phyloP scores from a whole-genome alignment of 2,329 filamentous ascomycete species.

The Fusarium brachygibbosum region DNA sequence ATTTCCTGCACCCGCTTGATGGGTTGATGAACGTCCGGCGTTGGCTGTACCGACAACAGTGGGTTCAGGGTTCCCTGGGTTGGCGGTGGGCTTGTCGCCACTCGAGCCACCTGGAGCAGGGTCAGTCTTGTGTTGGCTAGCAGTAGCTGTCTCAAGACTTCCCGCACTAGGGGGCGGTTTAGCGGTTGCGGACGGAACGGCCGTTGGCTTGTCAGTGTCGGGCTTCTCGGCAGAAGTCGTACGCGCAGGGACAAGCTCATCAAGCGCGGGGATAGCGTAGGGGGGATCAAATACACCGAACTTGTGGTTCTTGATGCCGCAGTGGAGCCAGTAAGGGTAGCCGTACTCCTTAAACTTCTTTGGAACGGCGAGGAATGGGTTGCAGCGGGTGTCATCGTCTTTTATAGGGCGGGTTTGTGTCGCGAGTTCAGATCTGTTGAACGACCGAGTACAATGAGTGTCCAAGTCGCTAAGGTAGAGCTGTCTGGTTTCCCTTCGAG shows the following conservation, averaged over 20 bases:
- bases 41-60: not conserved
- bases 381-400: not conserved
- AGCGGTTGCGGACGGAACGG: not conserved
- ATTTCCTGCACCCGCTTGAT: not conserved
- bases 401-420: not conserved
- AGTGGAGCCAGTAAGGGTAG: conserved; percentile 1
- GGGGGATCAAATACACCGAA: conserved; percentile 3
- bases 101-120: not conserved
- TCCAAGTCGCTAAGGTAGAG: not conserved
- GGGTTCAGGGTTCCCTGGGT: not conserved
- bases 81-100: not conserved
- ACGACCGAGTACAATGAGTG: not conserved
- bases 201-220: not conserved
- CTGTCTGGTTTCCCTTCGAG: not conserved
- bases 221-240: not conserved
- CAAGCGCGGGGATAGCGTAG: not conserved
- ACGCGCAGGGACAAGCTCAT: not conserved
- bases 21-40: not conserved
- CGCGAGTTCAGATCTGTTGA: conserved; percentile 1
- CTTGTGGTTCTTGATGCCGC: not conserved
- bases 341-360: not conserved
- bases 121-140: not conserved
- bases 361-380: not conserved
- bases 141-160: not conserved
- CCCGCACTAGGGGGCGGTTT: not conserved